Percentiles rank a stretch among this genome's conserved stretches.
These are phyloP conservation scores for Chaetomidium leptoderma DNA, from an alignment of 495 filamentous ascomycete genomes.

Conservation along the genomic window DNA sequence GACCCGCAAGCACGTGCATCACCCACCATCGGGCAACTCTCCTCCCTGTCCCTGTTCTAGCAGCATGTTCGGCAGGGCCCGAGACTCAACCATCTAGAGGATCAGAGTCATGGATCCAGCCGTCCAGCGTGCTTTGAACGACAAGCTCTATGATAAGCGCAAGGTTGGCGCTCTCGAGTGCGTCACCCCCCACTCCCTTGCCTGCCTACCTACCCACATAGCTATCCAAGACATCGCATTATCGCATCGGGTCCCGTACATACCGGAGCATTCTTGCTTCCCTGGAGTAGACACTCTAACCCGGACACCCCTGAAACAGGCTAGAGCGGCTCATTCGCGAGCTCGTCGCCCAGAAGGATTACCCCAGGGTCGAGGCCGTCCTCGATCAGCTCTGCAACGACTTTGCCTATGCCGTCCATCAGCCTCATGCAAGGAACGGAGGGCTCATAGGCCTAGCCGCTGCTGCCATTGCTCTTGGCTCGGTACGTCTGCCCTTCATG, in stretches of 20 bases:
- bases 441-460: conserved; percentile 95
- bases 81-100: conserved; percentile 5
- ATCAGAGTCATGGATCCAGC: conserved; percentile 69
- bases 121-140: conserved; percentile 86
- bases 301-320: conserved; percentile 12
- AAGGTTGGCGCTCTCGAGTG: conserved; percentile 97
- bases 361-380: conserved; percentile 73
- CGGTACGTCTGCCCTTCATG: conserved; percentile 53
- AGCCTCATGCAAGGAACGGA: conserved; percentile 94
- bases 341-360: conserved; percentile 67
- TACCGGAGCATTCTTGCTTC: conserved; percentile 3
- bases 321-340: conserved; percentile 89
- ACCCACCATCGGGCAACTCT: neutral
- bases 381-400: conserved; percentile 96
- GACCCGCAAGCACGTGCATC: neutral
- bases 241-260: conserved; percentile 11
- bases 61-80: conserved; percentile 7
- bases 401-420: conserved; percentile 95
- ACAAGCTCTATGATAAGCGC: conserved; percentile 97
- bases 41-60: neutral
- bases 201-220: neutral
- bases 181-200: conserved; percentile 32
- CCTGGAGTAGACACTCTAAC: conserved; percentile 19
- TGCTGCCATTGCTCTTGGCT: conserved; percentile 90
- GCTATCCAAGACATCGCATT: too few species aligned